phyloP scores from a whole-genome alignment of 257 asterid genomes.

The Fraxinus excelsior region DNA sequence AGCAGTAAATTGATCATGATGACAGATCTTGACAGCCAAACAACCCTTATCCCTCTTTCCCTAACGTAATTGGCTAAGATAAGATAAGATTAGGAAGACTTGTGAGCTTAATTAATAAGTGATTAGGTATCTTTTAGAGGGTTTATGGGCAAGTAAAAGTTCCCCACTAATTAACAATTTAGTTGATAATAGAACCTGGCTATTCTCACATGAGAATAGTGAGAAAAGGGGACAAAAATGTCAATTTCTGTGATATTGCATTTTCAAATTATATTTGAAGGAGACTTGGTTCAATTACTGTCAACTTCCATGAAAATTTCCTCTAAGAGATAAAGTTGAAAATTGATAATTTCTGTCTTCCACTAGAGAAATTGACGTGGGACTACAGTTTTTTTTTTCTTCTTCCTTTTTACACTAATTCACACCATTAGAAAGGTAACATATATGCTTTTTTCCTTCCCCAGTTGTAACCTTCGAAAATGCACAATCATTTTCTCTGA shows the following conservation, averaged over 20 bases:
- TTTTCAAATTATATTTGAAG: neutral
- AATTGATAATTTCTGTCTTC: conserved; percentile 29
- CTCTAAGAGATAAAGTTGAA: neutral
- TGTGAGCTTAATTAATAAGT: neutral
- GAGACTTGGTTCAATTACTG: conserved; percentile 30
- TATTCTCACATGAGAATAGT: neutral
- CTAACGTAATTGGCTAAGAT: neutral
- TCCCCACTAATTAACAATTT: neutral
- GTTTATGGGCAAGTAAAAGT: neutral
- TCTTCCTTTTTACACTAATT: neutral
- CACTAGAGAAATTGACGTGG: conserved; percentile 27
- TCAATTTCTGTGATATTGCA: neutral
- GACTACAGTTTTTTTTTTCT: conserved; percentile 6
- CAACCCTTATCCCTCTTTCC: no score
- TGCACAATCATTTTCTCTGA: neutral
- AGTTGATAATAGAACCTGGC: neutral
- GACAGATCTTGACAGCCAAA: no score
- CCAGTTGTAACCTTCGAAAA: conserved; percentile 18
- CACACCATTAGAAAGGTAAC: neutral
- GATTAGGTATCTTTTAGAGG: neutral
- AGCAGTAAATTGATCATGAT: no score
- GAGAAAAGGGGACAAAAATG: neutral
- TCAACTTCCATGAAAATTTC: conserved; percentile 27
- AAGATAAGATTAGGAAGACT: neutral
- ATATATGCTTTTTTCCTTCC: conserved; percentile 25